phyloP scores from a whole-genome alignment of 768 basidiomycete genomes.

The Tylopilus subfusipes region DNA sequence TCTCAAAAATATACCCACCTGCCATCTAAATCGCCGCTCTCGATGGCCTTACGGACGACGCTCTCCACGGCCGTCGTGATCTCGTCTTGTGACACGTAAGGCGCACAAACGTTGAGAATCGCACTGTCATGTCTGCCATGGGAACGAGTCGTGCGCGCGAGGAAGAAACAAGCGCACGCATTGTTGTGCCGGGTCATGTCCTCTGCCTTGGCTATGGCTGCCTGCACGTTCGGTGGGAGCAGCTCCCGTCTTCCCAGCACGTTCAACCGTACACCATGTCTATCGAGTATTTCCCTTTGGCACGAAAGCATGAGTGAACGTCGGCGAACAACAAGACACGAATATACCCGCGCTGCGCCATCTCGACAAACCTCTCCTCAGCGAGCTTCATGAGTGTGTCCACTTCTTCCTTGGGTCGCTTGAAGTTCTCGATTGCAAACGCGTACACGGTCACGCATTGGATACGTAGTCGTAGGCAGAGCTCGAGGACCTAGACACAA shows the following conservation, averaged over 20 bases:
- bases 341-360: constrained; percentile 77
- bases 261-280: constrained; percentile 81
- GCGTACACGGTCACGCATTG: constrained; percentile 90
- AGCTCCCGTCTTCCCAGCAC: constrained; percentile 73
- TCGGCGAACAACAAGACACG: not conserved
- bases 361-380: constrained; percentile 70
- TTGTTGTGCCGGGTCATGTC: constrained; percentile 69
- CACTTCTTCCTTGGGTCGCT: constrained; percentile 81
- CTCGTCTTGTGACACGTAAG: constrained; percentile 90
- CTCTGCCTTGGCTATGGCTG: constrained; percentile 69
- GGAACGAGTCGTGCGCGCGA: not conserved
- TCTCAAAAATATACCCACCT: constrained; percentile 10
- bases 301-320: not conserved
- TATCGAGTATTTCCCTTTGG: constrained; percentile 71
- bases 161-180: constrained; percentile 41
- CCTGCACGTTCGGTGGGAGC: constrained; percentile 74
- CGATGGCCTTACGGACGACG: constrained; percentile 33
- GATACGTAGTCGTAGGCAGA: constrained; percentile 78
- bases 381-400: constrained; percentile 84
- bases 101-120: constrained; percentile 88
- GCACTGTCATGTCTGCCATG: constrained; percentile 47
- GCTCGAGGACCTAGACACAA: constrained; percentile 68
- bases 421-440: constrained; percentile 98
- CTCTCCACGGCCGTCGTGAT: constrained; percentile 70
- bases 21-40: constrained; percentile 29